Conservation (phyloP, 805 yeast species). For the Ogataea wickerhamii region DNA sequence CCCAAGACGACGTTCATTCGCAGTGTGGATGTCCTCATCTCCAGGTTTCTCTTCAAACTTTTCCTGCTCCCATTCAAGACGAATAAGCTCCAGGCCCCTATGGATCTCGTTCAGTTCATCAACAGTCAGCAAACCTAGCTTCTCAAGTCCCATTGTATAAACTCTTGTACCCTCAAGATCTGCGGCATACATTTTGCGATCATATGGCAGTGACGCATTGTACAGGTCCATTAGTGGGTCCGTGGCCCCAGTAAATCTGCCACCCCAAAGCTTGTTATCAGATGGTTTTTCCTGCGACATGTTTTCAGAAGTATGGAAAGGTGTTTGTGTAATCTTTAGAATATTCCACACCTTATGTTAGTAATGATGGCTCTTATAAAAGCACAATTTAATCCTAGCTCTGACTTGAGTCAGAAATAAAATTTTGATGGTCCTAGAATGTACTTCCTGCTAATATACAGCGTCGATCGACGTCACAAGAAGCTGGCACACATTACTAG, state of each 20-base stretch:
- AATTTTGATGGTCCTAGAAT: no score
- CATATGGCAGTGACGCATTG: slow-evolving; percentile 96
- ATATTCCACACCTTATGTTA: no score
- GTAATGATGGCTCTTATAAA: no score
- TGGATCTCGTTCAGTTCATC: slow-evolving; percentile 81
- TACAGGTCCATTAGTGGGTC: slow-evolving; percentile 97
- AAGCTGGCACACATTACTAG: no score
- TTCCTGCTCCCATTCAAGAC: slow-evolving; percentile 75
- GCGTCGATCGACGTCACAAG: no score
- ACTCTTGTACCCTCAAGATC: slow-evolving; percentile 93
- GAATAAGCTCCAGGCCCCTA: slow-evolving; percentile 68
- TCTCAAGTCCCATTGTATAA: slow-evolving; percentile 81
- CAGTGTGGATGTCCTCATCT: slow-evolving; percentile 98
- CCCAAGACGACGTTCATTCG: slow-evolving; percentile 96
- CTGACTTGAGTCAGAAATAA: no score
- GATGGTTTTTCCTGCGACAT: slow-evolving; percentile 44
- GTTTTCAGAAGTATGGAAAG: no score
- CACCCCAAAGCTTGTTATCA: slow-evolving; percentile 92
- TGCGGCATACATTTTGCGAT: slow-evolving; percentile 89
- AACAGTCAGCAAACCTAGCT: slow-evolving; percentile 67
- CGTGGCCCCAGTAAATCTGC: slow-evolving; percentile 94
- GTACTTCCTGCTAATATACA: no score
- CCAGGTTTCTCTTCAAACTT: slow-evolving; percentile 74
- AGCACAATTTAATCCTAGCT: no score
- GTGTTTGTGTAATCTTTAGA: no score